Evolutionary conservation across 352 stramenopile genomes (phyloP).

Genomic region (Aphanomyces invadans): DNA sequence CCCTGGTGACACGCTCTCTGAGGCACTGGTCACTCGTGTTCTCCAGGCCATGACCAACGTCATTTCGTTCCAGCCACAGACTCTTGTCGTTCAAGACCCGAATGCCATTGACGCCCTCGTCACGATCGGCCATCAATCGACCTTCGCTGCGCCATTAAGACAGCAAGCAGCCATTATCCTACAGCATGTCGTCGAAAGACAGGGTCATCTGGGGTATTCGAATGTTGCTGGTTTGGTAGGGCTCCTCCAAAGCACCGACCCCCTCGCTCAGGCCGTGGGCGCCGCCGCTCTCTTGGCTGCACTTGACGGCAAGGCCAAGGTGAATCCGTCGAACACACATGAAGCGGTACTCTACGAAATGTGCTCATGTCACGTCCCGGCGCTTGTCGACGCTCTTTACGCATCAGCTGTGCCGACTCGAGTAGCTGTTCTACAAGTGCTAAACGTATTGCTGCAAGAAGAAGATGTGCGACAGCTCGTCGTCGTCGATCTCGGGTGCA

Average conservation of each 20-base stretch:
- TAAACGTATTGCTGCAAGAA: slow-evolving; percentile 6
- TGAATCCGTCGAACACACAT: neutral
- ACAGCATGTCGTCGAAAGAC: neutral
- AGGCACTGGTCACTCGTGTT: neutral
- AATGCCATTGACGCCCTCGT: neutral
- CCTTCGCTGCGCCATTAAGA: neutral
- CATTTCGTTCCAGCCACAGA: neutral
- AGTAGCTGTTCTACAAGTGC: neutral
- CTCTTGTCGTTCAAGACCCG: neutral
- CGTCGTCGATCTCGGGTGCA: slow-evolving; percentile 56
- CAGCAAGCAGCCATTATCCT: neutral
- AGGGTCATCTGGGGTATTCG: neutral
- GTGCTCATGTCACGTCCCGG: neutral
- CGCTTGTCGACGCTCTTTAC: slow-evolving; percentile 7
- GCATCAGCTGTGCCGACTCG: neutral
- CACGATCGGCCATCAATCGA: neutral
- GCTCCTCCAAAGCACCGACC: neutral
- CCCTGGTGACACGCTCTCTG: neutral
- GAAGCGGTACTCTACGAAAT: neutral
- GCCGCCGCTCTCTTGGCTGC: neutral
- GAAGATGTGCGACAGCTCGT: slow-evolving; percentile 29
- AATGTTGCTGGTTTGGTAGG: neutral
- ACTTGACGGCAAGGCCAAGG: slow-evolving; percentile 9
- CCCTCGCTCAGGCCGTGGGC: neutral
- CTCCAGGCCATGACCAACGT: neutral